These are phyloP conservation scores for Monosporascus sp. DNA, from an alignment of 2,329 filamentous ascomycete species.

Conservation along the genomic window DNA sequence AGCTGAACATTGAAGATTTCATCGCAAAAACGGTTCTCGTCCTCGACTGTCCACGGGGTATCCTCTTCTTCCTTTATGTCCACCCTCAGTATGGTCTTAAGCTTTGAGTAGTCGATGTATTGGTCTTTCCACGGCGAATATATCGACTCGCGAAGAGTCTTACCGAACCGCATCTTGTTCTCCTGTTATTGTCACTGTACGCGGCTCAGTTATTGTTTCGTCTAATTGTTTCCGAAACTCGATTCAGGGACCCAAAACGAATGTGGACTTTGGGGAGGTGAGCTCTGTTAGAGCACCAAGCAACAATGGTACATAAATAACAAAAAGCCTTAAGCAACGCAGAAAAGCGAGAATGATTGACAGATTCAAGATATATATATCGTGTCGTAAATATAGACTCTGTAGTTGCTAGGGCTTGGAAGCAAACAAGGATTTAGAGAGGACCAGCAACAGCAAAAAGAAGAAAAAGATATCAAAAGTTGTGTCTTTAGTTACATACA, in stretches of 20 bases:
- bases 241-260: neutral
- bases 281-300: too few relatives aligned
- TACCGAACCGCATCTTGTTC: conserved; percentile 80
- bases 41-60: conserved; percentile 80
- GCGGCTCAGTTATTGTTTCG: too few relatives aligned
- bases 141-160: conserved; percentile 72
- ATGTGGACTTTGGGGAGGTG: neutral
- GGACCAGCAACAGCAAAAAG: too few relatives aligned
- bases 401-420: too few relatives aligned
- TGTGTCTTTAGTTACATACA: neutral
- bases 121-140: conserved; percentile 87
- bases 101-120: conserved; percentile 93
- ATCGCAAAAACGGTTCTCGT: conserved; percentile 90
- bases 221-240: too few relatives aligned
- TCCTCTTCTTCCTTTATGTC: conserved; percentile 56
- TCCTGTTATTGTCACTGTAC: neutral
- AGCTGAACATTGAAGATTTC: conserved; percentile 92
- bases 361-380: too few relatives aligned
- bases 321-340: neutral
- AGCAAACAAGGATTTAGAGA: too few relatives aligned
- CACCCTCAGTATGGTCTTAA: conserved; percentile 85
- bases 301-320: too few relatives aligned
- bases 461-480: neutral
- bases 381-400: too few relatives aligned
- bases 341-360: neutral